phyloP scores from a whole-genome alignment of 495 filamentous ascomycete species.

The Zalerion maritima region DNA sequence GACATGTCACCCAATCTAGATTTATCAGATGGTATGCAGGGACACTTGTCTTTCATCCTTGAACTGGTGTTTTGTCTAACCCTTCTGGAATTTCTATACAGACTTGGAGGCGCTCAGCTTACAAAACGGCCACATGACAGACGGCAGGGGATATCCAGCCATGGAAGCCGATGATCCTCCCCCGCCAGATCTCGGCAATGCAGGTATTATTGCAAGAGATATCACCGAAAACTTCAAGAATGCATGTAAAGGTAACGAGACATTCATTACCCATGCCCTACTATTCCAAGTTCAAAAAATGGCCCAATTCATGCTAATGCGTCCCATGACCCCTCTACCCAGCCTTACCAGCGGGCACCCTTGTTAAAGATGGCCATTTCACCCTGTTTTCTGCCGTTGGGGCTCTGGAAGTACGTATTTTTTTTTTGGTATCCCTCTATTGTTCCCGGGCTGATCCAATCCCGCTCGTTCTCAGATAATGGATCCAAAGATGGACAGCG shows the following conservation, averaged over 20 bases:
- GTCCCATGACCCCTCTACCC: slow-evolving; percentile 9
- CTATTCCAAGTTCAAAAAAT: no score
- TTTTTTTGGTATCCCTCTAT: slow-evolving; percentile 1
- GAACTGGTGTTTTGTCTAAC: no score
- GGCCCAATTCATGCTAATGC: no score
- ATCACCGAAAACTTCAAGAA: slow-evolving; percentile 63
- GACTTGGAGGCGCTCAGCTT: no score
- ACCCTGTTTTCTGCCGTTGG: slow-evolving; percentile 89
- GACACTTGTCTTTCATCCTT: no score
- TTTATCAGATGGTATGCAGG: no score
- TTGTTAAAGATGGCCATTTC: slow-evolving; percentile 89
- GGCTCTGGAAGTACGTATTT: slow-evolving; percentile 67
- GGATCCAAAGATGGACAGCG: slow-evolving; percentile 98
- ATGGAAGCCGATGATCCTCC: slow-evolving; percentile 6
- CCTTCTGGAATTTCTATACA: no score
- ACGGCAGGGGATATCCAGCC: no score
- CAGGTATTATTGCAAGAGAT: slow-evolving; percentile 46
- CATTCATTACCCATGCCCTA: no score
- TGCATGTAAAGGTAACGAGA: slow-evolving; percentile 51
- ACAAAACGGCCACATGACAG: no score
- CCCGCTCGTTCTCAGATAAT: slow-evolving; percentile 52
- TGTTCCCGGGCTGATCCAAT: no score
- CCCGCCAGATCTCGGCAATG: slow-evolving; percentile 23
- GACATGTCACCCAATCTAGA: no score
- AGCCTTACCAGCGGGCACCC: slow-evolving; percentile 66